These are phyloP conservation scores for Debaryomyces maramus DNA, from an alignment of 805 yeast genomes.

Conservation along the genomic window DNA sequence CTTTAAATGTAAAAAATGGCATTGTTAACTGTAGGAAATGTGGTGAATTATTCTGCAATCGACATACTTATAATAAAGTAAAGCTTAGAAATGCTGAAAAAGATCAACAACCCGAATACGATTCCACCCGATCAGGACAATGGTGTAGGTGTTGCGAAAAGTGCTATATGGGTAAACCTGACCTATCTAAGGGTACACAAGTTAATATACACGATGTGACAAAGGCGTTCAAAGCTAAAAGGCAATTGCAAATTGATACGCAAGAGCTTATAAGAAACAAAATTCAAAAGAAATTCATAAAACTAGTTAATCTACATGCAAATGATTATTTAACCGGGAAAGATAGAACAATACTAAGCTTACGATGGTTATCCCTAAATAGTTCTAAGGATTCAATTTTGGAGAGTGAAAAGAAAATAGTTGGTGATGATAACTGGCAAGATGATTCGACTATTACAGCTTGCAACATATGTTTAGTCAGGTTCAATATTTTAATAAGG, in stretches of 20 bases:
- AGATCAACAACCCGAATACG: constrained; percentile 38
- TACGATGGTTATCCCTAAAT: constrained; percentile 4
- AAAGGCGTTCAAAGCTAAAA: constrained; percentile 31
- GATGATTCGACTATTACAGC: constrained; percentile 36
- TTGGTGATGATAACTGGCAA: constrained; percentile 64
- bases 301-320: constrained; percentile 32
- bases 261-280: constrained; percentile 53
- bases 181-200: constrained; percentile 47
- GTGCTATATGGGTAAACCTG: constrained; percentile 60
- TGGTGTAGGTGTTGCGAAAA: constrained; percentile 70
- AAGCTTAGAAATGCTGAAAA: constrained; percentile 52
- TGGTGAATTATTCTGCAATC: constrained; percentile 67
- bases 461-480: constrained; percentile 64
- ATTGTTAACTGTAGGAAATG: constrained; percentile 73
- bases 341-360: neutral
- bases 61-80: constrained; percentile 57
- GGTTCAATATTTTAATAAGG: constrained; percentile 58
- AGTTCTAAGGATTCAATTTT: neutral
- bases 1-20: constrained; percentile 53
- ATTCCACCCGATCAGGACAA: constrained; percentile 41
- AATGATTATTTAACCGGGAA: neutral
- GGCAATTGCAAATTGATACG: constrained; percentile 49
- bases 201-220: constrained; percentile 45
- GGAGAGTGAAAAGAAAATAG: constrained; percentile 23
- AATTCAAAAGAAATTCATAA: constrained; percentile 60